Evolutionary conservation across 495 filamentous ascomycete genomes (phyloP).

Genomic region (Daldinia decipiens): DNA sequence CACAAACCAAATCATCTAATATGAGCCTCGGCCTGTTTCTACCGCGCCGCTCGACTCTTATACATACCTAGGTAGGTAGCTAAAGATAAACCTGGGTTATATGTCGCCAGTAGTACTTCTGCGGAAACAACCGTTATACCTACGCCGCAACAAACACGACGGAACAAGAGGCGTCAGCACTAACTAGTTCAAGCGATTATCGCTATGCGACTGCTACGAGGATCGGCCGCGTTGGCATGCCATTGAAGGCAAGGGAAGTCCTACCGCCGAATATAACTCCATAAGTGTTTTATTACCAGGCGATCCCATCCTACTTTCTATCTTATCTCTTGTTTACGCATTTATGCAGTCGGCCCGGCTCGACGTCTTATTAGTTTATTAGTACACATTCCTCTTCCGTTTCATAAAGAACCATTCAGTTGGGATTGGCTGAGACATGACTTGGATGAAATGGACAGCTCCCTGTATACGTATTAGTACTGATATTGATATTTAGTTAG

Average conservation of each 20-base stretch:
- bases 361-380: background rate
- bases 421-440: background rate
- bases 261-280: background rate
- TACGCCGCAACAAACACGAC: background rate
- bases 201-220: background rate
- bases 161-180: background rate
- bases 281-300: background rate
- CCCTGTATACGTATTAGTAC: too few species aligned
- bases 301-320: background rate
- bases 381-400: background rate
- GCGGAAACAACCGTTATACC: background rate
- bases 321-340: background rate
- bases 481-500: too few species aligned
- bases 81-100: background rate
- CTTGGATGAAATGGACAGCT: too few species aligned
- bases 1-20: background rate
- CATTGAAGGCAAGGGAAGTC: conserved; percentile 7
- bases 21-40: background rate
- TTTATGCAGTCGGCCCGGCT: background rate
- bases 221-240: background rate
- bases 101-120: background rate
- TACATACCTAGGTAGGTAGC: too few species aligned
- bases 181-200: background rate
- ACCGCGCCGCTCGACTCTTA: background rate
- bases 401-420: background rate